Conservation (phyloP, 2,329 filamentous ascomycete genomes). For the Calonectria pseudoturangicola region DNA sequence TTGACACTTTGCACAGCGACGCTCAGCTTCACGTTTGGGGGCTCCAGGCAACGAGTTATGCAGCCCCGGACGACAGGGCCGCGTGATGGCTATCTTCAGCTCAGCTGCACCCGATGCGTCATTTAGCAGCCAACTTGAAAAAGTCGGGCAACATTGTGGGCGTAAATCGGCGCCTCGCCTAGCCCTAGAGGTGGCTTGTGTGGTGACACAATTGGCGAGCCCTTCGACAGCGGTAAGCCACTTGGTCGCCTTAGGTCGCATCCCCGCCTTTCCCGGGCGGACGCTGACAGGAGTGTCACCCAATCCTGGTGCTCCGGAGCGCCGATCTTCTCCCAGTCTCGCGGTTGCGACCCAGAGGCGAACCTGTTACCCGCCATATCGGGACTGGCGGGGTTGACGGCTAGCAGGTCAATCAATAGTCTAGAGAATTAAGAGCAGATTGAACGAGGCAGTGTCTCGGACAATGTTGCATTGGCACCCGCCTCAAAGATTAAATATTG, state of each 20-base stretch:
- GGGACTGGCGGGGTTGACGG: neutral
- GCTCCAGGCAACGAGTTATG: neutral
- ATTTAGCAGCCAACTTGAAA: constrained; percentile 6
- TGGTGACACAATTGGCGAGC: constrained; percentile 17
- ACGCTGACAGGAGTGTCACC: neutral
- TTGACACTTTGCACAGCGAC: neutral
- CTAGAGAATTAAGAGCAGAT: no score
- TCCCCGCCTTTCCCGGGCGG: constrained; percentile 6
- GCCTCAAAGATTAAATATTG: no score
- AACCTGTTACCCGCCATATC: neutral
- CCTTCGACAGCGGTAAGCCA: constrained; percentile 7
- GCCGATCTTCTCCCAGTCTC: neutral
- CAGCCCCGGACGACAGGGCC: neutral
- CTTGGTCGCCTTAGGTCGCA: neutral
- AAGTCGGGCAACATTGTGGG: neutral
- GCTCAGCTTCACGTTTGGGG: neutral
- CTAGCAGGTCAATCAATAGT: neutral
- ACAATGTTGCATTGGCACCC: no score
- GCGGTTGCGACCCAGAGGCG: neutral
- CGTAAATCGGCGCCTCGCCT: constrained; percentile 11
- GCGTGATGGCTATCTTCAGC: constrained; percentile 21
- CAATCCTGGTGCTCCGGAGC: neutral
- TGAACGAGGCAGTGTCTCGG: no score
- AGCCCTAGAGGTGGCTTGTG: constrained; percentile 16
- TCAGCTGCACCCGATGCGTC: constrained; percentile 12